Base-by-base conservation (phyloP, 306 rosid genomes). In the Astragalus membranaceus region DNA sequence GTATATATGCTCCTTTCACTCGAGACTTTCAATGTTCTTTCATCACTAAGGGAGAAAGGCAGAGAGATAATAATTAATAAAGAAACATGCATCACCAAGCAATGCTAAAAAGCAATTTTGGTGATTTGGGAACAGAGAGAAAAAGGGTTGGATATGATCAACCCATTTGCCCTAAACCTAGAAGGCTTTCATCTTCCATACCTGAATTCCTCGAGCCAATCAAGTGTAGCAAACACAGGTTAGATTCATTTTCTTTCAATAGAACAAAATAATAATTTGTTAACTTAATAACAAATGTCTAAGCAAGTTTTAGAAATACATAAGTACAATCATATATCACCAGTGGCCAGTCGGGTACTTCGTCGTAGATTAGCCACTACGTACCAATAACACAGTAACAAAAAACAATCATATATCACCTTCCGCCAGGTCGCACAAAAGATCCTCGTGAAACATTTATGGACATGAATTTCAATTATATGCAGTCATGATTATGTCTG, bases 141-240 rank as follows among this genome's bases (percentile, higher is more conserved):
- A 78, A 81, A 72, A 74, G 58, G 75, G 74, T 75, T 51, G 85
- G 69, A 44, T 75, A 68, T 52, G 84, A 70, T 17, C 92, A 73
- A 51, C 96, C 96, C 12, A 79, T 92, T 59, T 92, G 96, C 64
- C 98, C 96, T 0, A 89, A 85, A 46, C 98, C 98, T 6, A 83
- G 80, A 29, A 81, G 86, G 55, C 48, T 78, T 13, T 65, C 86
- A 57, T 85, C 86, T 59, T 43, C 87, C 47, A 20, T 89, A 7
- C 89, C 92, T 32, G 96, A 83, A 29, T 84, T 89, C 75, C 88
- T 92, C 82, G 80, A 69, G 69, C 96, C 96, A 62, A 76, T 80
- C 9, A 47, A 69, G 42, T 92, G 95, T 52, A 73, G 14, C 78
- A 81, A 79, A 20, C 92, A 82, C 83, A 86, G 91, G 92, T 85